phyloP scores from a whole-genome alignment of 169 alveolate species.

The Eimeria maxima region DNA sequence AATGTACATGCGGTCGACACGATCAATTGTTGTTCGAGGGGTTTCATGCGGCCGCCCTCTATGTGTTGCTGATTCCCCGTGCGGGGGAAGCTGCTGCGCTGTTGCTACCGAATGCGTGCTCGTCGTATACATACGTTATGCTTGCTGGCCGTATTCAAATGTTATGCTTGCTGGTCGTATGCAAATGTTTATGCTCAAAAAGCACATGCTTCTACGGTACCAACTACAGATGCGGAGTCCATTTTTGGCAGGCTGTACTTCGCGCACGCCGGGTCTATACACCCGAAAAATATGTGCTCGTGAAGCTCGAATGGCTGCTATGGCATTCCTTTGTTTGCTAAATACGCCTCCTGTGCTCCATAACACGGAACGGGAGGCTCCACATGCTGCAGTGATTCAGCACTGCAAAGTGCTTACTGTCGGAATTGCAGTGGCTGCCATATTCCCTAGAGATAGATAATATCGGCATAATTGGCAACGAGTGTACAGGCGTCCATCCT shows the following conservation, averaged over 20 bases:
- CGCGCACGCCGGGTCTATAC: neutral
- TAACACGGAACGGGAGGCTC: neutral
- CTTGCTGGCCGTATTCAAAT: too few relatives aligned
- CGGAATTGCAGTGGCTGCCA: neutral
- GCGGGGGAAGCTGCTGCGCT: neutral
- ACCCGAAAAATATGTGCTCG: neutral
- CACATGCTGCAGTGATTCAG: neutral
- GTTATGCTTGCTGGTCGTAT: too few relatives aligned
- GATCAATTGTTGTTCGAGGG: too few relatives aligned
- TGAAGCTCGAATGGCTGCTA: conserved; percentile 3
- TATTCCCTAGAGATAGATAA: neutral
- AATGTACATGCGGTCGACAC: neutral
- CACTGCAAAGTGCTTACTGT: neutral
- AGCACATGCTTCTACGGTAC: neutral
- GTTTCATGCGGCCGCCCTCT: too few relatives aligned
- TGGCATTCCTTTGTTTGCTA: neutral
- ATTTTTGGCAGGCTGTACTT: too few relatives aligned
- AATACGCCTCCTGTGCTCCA: neutral
- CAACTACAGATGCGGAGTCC: too few relatives aligned
- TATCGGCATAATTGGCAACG: neutral
- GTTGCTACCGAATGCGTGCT: too few relatives aligned
- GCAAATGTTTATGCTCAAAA: neutral
- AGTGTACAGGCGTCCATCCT: neutral
- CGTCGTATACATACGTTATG: too few relatives aligned
- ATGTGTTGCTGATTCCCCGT: too few relatives aligned